Percentiles rank a stretch among this genome's conserved stretches.
These are phyloP conservation scores for Populus hybrid DNA, from an alignment of 441 rosid species.

Conservation along the genomic window DNA sequence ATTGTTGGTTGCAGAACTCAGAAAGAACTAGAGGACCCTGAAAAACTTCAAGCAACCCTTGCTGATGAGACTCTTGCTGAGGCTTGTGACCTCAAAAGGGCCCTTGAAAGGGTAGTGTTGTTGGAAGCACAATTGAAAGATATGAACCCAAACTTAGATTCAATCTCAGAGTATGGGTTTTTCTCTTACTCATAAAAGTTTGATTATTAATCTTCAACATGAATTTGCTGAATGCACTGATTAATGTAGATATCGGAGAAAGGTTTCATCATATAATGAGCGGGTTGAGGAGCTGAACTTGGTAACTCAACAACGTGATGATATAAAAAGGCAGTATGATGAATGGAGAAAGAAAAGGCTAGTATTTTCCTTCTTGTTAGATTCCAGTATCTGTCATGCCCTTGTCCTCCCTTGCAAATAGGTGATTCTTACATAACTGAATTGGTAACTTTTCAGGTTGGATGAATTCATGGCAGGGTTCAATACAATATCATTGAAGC, in stretches of 20 bases:
- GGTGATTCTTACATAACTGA: conserved; percentile 12
- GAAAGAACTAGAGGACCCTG: conserved; percentile 85
- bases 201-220: background rate
- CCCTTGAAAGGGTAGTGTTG: conserved; percentile 72
- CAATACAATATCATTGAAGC: conserved; percentile 84
- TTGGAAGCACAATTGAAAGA: conserved; percentile 91
- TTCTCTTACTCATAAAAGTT: background rate
- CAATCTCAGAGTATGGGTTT: conserved; percentile 76
- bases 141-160: conserved; percentile 95
- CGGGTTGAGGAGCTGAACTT: conserved; percentile 79
- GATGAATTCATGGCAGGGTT: conserved; percentile 99
- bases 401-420: conserved; percentile 2
- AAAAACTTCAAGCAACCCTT: conserved; percentile 78
- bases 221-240: conserved; percentile 20
- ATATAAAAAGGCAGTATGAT: conserved; percentile 76
- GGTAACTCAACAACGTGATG: conserved; percentile 84
- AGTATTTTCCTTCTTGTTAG: conserved; percentile 4
- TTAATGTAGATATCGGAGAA: conserved; percentile 60
- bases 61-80: conserved; percentile 51
- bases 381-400: background rate
- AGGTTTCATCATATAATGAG: conserved; percentile 68
- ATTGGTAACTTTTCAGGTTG: conserved; percentile 49
- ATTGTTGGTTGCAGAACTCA: conserved; percentile 63
- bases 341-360: conserved; percentile 89
- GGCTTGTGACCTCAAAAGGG: conserved; percentile 62